phyloP scores from a whole-genome alignment of 306 rosid species.

The Pyrus communis region DNA sequence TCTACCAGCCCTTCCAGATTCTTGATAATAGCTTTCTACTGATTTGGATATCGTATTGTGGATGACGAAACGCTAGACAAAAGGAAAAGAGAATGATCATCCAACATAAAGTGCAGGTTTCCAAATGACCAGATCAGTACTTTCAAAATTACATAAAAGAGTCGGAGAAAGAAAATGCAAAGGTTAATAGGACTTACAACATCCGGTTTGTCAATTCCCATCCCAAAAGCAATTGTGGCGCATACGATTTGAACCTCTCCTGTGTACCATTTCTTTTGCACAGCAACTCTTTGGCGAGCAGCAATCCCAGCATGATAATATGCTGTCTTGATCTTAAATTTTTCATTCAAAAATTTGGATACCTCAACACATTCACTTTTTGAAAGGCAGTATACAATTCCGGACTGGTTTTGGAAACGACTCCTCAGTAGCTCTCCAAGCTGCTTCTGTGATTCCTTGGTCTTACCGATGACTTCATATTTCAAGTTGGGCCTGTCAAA shows the following conservation, averaged over 20 bases:
- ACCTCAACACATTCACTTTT: conserved; percentile 89
- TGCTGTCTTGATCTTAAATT: conserved; percentile 60
- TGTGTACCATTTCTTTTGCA: conserved; percentile 78
- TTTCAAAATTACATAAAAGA: conserved; percentile 2
- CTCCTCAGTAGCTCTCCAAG: conserved; percentile 56
- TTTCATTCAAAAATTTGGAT: conserved; percentile 59
- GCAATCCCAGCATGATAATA: conserved; percentile 90
- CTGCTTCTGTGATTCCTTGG: conserved; percentile 72
- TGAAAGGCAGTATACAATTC: conserved; percentile 92
- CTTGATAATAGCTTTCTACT: conserved; percentile 95
- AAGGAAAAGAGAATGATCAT: background rate
- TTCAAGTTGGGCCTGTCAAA: conserved; percentile 94
- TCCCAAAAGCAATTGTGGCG: conserved; percentile 97
- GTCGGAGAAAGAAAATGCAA: background rate
- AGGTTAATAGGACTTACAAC: conserved; percentile 66
- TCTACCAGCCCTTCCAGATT: conserved; percentile 99
- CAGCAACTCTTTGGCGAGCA: conserved; percentile 74
- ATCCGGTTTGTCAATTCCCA: conserved; percentile 98
- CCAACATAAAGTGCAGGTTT: background rate
- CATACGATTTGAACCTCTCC: conserved; percentile 87
- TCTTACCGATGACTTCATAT: conserved; percentile 76
- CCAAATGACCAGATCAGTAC: conserved; percentile 11
- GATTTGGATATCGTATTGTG: conserved; percentile 94
- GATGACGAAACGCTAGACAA: conserved; percentile 76
- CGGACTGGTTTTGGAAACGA: conserved; percentile 66